Evolutionary conservation across 352 stramenopile species (phyloP), one percentile per base, ranked within the genome.

Genomic region (Globisporangium ultimum): DNA sequence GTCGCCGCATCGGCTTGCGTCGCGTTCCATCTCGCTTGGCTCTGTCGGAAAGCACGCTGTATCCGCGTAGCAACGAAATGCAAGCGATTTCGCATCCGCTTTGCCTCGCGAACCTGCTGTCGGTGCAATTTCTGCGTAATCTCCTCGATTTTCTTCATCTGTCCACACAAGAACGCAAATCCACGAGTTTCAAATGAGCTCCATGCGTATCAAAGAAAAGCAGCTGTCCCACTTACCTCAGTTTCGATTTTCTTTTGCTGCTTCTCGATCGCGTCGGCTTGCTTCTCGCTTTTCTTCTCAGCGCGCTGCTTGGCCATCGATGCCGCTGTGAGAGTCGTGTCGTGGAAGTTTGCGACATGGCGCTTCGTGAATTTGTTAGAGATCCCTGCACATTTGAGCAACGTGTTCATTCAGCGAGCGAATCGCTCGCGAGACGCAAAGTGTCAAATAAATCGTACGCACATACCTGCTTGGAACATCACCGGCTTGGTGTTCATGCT

Each of bases 311-410:
- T 89, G 0, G 84, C 82, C 4, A 75, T 79, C 7, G 84, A 91
- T 6, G 84, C 82, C 8, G 77, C 84, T 6, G 77, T 73, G 34
- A 94, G 68, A 0, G 79, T 90, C 18, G 82, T 91, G 58, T 94
- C 84, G 8, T 84, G 71, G 48, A 90, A 92, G 52, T 90, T 89
- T 24, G 56, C 64, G 9, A 67, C 61, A 71, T 89, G 84, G 18
- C 74, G 71, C 67, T 87, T 89, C 2, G 84, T 89, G 58, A 94
- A 94, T 61, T 94, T 94, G 71, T 65, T 88, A 10, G 84, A 94
- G 41, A 91, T 84, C 6, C 80, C 84, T 94, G 41, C 28, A 67
- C 55, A 42, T 28, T 28, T 10, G 4, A 63, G 9, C 22, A 32
- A 5, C 15, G 32, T 14, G 0, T 14, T 15, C 14, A 60, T 46